These are phyloP conservation scores for Penicillium sp. DNA, from an alignment of 2,329 filamentous ascomycete genomes.

Conservation along the genomic window DNA sequence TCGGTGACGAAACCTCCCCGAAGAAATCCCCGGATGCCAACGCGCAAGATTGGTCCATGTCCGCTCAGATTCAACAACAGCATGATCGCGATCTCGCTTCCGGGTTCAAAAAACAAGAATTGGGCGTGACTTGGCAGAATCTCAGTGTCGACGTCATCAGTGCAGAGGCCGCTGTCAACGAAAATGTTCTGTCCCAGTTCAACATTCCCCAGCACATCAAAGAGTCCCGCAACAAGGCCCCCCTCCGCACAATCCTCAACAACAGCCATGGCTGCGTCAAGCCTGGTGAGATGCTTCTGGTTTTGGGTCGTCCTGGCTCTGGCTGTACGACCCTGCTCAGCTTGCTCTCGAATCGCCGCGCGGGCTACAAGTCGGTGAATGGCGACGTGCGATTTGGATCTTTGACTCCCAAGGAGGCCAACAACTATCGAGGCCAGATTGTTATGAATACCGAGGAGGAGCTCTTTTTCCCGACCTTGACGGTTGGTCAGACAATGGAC, in stretches of 20 bases:
- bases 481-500: constrained; percentile 48
- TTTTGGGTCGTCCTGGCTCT: constrained; percentile 61
- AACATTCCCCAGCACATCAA: constrained; percentile 48
- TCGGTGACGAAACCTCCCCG: constrained; percentile 20
- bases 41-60: constrained; percentile 45
- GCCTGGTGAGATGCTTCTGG: constrained; percentile 66
- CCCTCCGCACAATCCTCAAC: constrained; percentile 58
- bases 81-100: constrained; percentile 42
- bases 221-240: constrained; percentile 50
- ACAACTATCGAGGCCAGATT: constrained; percentile 52
- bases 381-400: constrained; percentile 55
- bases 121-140: constrained; percentile 59
- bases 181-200: constrained; percentile 56
- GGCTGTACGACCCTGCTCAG: constrained; percentile 67
- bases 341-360: constrained; percentile 58
- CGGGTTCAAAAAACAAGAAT: constrained; percentile 43
- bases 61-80: constrained; percentile 45
- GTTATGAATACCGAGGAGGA: constrained; percentile 52
- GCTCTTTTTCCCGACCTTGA: constrained; percentile 47
- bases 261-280: constrained; percentile 54
- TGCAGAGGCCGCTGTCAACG: constrained; percentile 56
- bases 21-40: constrained; percentile 3
- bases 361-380: constrained; percentile 52
- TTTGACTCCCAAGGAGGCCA: constrained; percentile 39
- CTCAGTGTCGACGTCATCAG: constrained; percentile 58